Conservation (phyloP, 2,329 filamentous ascomycete genomes). For the Zasmidium cellare region DNA sequence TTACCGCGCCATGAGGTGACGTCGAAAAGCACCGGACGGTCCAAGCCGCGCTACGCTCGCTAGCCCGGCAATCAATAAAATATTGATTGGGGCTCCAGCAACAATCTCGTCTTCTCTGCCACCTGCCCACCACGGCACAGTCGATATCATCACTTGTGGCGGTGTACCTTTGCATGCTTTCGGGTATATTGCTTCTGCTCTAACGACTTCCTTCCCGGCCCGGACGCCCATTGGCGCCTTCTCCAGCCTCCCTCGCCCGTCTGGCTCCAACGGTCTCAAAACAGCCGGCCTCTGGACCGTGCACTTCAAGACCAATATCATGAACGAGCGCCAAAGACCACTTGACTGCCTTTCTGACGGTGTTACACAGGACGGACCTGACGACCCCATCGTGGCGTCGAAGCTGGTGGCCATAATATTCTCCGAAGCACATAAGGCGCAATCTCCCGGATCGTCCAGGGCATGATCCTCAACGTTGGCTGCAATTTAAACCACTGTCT, state of each 20-base stretch:
- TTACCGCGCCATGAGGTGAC: not conserved
- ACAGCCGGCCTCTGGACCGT: not conserved
- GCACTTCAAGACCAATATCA: not conserved
- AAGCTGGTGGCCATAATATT: not conserved
- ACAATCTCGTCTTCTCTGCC: not conserved
- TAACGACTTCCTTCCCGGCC: not conserved
- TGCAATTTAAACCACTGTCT: not conserved
- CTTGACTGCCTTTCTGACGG: not conserved
- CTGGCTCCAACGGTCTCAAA: not conserved
- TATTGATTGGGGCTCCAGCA: not conserved
- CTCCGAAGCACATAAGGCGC: not conserved
- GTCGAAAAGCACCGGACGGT: not conserved
- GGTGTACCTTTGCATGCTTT: not conserved
- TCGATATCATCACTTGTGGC: not conserved
- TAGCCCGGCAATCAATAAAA: not conserved
- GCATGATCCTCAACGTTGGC: not conserved
- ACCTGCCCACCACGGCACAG: not conserved
- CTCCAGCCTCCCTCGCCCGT: not conserved
- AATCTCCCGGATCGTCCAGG: not conserved
- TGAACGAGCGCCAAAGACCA: not conserved
- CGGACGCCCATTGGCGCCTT: not conserved
- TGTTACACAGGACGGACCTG: not conserved
- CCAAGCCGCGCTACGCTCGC: no score
- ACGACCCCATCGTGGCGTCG: not conserved
- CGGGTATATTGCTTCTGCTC: not conserved